Evolutionary conservation across 2,329 filamentous ascomycete species (phyloP).

Genomic region (Diplodia intermedia): DNA sequence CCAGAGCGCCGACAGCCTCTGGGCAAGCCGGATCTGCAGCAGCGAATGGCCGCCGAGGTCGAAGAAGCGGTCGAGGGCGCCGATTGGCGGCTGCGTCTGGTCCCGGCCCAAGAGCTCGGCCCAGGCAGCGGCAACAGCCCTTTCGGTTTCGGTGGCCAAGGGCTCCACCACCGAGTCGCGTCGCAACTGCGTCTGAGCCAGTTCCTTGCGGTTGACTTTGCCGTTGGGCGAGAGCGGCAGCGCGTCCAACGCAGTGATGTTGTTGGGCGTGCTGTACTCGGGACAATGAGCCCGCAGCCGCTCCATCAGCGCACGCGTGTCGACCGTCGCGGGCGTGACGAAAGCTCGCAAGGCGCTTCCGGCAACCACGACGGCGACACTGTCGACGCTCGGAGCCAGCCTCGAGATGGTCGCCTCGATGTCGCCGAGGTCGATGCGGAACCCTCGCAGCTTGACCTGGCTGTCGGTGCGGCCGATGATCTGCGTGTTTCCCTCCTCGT

Average conservation of each 20-base stretch:
- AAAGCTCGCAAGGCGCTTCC: constrained; percentile 18
- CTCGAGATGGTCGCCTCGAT: constrained; percentile 31
- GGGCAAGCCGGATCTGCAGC: constrained; percentile 32
- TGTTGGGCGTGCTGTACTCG: constrained; percentile 27
- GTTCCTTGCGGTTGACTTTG: constrained; percentile 31
- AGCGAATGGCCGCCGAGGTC: constrained; percentile 32
- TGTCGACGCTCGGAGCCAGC: constrained; percentile 2
- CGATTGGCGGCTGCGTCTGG: constrained; percentile 8
- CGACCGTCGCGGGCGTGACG: constrained; percentile 24
- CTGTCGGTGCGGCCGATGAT: constrained; percentile 35
- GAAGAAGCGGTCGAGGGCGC: constrained; percentile 29
- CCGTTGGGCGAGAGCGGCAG: constrained; percentile 28
- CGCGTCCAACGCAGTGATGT: constrained; percentile 3
- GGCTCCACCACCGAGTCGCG: background rate
- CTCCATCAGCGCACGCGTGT: constrained; percentile 6
- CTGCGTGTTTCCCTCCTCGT: constrained; percentile 29
- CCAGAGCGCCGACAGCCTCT: constrained; percentile 29
- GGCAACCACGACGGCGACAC: constrained; percentile 19
- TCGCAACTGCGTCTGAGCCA: constrained; percentile 3
- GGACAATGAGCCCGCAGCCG: constrained; percentile 14
- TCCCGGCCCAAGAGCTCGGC: constrained; percentile 15
- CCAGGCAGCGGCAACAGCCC: constrained; percentile 23
- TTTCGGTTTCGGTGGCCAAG: constrained; percentile 20
- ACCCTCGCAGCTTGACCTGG: constrained; percentile 36
- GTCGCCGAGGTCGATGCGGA: constrained; percentile 35